Percentiles rank a stretch among this genome's conserved stretches.
phyloP scores from a whole-genome alignment of 805 yeast genomes.

The Schizosaccharomyces osmophilus region DNA sequence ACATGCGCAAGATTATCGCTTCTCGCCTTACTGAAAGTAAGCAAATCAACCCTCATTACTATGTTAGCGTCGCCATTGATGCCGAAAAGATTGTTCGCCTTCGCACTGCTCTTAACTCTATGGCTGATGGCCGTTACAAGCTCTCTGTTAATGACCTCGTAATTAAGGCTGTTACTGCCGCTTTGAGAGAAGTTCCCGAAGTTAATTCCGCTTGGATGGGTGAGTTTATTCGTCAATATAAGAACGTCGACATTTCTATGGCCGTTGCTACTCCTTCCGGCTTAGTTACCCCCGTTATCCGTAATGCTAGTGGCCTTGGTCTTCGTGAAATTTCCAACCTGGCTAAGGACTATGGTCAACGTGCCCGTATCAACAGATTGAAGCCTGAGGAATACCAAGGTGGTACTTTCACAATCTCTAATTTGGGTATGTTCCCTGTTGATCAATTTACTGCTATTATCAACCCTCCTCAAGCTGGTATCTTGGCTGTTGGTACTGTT shows the following conservation, averaged over 20 bases:
- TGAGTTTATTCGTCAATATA: constrained; percentile 68
- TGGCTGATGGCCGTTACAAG: constrained; percentile 68
- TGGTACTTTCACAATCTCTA: constrained; percentile 94
- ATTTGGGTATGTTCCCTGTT: constrained; percentile 98
- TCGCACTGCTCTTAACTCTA: constrained; percentile 66
- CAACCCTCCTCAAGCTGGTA: constrained; percentile 92
- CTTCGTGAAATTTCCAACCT: constrained; percentile 55
- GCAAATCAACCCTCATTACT: constrained; percentile 70
- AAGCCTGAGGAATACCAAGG: constrained; percentile 96
- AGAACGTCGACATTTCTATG: constrained; percentile 82
- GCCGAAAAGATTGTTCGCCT: constrained; percentile 79
- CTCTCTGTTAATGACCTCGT: constrained; percentile 83
- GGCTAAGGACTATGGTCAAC: constrained; percentile 80
- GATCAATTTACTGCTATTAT: constrained; percentile 81
- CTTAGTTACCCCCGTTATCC: constrained; percentile 83
- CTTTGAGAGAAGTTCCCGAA: constrained; percentile 73
- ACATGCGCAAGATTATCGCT: constrained; percentile 87
- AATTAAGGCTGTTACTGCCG: constrained; percentile 82
- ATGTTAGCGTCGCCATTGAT: constrained; percentile 65
- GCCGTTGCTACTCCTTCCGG: constrained; percentile 98
- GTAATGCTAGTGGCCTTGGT: constrained; percentile 71
- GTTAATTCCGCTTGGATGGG: constrained; percentile 88
- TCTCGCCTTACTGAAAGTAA: constrained; percentile 68
- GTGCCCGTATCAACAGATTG: constrained; percentile 85
- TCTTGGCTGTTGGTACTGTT: constrained; percentile 81